Conservation (phyloP, 345 rosid species). For the Eucalyptus cloeziana region DNA sequence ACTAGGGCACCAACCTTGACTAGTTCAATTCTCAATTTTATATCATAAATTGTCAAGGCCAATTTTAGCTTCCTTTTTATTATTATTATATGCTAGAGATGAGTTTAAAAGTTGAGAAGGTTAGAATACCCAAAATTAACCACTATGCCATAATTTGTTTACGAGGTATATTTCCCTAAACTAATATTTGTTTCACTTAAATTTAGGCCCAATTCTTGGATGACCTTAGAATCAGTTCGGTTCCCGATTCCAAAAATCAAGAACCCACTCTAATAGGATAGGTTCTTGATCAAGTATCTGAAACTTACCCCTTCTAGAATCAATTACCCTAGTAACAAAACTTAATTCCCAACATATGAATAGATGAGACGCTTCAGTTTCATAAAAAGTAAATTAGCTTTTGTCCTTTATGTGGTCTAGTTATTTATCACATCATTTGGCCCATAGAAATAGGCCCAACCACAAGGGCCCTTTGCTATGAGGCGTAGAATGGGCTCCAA, state of each 20-base stretch:
- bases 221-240: fast-evolving
- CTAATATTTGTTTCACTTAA: not conserved
- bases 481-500: not conserved
- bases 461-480: not conserved
- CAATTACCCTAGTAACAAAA: not conserved
- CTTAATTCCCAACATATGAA: not conserved
- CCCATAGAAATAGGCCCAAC: not conserved
- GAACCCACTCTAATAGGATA: not conserved
- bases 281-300: fast-evolving
- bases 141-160: not conserved
- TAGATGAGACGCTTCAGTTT: not conserved
- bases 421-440: not conserved
- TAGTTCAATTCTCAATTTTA: not conserved
- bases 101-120: not conserved
- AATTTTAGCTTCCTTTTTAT: not conserved
- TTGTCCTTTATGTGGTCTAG: not conserved
- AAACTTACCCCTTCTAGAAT: not conserved
- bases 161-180: not conserved
- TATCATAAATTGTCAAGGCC: fast-evolving
- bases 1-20: not conserved
- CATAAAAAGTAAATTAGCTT: not conserved
- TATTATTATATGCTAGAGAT: fast-evolving
- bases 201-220: not conserved
- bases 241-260: not conserved
- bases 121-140: not conserved